Conservation (phyloP, 768 basidiomycete genomes). For the Termitomyces sp. region DNA sequence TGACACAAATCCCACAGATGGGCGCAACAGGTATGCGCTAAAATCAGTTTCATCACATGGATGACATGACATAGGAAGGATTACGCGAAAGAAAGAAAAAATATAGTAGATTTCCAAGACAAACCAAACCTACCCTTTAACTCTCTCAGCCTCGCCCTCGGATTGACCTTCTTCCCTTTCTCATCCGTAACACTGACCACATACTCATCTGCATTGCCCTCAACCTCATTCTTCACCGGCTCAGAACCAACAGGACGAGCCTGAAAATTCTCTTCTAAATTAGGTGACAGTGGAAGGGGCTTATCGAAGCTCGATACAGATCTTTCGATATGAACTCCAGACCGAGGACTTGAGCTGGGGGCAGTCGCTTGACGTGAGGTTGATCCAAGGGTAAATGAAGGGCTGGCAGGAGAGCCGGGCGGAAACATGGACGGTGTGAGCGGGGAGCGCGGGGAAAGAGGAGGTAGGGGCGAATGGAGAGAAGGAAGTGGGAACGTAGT, state of each 20-base stretch:
- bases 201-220: not conserved
- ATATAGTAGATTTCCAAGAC: not conserved
- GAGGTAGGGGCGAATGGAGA: constrained; percentile 4
- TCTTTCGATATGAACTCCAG: not conserved
- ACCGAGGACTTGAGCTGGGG: not conserved
- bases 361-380: not conserved
- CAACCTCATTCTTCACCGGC: not conserved
- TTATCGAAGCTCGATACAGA: not conserved
- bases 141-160: not conserved
- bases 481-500: not conserved
- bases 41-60: not conserved
- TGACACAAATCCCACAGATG: no score
- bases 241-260: not conserved
- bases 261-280: not conserved
- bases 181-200: constrained; percentile 1
- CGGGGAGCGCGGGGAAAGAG: constrained; percentile 6
- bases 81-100: not conserved
- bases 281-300: not conserved
- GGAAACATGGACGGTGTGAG: constrained; percentile 7
- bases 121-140: constrained; percentile 2
- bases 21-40: not conserved
- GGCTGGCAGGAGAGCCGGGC: not conserved
- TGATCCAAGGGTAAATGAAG: not conserved
- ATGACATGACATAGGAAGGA: no score
- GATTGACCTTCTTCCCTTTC: not conserved